Evolutionary conservation across 176 grass and related monocot genomes (phyloP).

Genomic region (Paspalum notatum): DNA sequence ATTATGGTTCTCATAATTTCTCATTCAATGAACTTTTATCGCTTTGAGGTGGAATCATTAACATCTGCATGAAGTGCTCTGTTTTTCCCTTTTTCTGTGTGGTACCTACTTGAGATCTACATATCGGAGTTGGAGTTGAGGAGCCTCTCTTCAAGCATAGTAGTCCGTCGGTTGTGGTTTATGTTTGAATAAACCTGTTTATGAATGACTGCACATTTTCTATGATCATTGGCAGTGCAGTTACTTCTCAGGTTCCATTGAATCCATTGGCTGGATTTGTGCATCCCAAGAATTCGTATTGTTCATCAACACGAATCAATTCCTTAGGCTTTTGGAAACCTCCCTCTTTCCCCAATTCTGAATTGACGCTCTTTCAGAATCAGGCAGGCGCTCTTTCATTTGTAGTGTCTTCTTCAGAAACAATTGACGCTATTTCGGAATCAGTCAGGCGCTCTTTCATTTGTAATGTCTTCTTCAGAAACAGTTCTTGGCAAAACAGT

Average conservation of each 20-base stretch:
- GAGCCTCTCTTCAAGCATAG: not conserved
- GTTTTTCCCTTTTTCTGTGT: not conserved
- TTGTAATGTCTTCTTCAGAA: not conserved
- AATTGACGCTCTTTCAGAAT: not conserved
- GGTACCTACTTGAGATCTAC: not conserved
- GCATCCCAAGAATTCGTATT: not conserved
- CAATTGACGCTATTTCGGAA: not conserved
- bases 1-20: not conserved
- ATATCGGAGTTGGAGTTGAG: not conserved
- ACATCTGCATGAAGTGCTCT: not conserved
- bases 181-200: not conserved
- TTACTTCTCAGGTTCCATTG: not conserved
- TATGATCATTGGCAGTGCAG: too few relatives aligned
- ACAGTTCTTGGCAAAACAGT: not conserved
- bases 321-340: too few relatives aligned
- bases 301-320: not conserved
- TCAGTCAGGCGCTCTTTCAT: not conserved
- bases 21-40: not conserved
- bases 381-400: not conserved
- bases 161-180: not conserved
- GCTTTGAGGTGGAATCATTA: not conserved
- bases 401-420: not conserved
- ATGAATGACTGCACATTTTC: not conserved
- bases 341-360: too few relatives aligned
- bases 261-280: not conserved